Evolutionary conservation across 1,284 basidiomycete species (phyloP).

Genomic region (Cutaneotrichosporon sp.): DNA sequence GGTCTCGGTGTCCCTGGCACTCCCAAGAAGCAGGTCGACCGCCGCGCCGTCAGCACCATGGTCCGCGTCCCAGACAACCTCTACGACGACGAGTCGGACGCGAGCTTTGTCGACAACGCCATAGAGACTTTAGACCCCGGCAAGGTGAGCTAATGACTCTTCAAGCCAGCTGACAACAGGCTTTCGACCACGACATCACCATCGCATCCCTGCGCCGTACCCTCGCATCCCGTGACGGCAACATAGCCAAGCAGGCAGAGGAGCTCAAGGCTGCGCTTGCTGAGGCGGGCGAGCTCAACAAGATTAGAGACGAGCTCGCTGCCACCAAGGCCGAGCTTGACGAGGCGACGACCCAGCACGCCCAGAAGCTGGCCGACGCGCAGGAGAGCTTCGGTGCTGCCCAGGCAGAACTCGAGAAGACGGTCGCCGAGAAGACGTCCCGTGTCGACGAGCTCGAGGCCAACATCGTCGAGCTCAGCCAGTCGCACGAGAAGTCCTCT

Average conservation of each 20-base stretch:
- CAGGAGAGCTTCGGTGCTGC: slow-evolving; percentile 37
- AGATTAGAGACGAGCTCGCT: slow-evolving; percentile 17
- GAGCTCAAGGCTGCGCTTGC: slow-evolving; percentile 11
- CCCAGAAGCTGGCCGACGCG: slow-evolving; percentile 27
- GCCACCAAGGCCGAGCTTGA: slow-evolving; percentile 17
- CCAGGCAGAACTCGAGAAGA: slow-evolving; percentile 32
- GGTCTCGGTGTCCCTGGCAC: slow-evolving; percentile 29
- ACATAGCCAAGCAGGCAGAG: slow-evolving; percentile 26
- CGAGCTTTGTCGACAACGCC: background rate
- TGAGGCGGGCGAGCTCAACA: slow-evolving; percentile 18
- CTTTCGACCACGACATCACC: slow-evolving; percentile 37
- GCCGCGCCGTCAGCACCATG: slow-evolving; percentile 49
- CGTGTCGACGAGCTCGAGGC: slow-evolving; percentile 42
- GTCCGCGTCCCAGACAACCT: slow-evolving; percentile 34
- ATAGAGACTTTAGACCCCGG: slow-evolving; percentile 16
- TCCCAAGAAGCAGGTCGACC: slow-evolving; percentile 31
- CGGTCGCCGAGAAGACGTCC: slow-evolving; percentile 30
- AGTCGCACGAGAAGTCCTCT: slow-evolving; percentile 39
- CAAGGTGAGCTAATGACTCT: slow-evolving; percentile 14
- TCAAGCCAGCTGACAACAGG: slow-evolving; percentile 22
- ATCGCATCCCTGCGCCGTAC: slow-evolving; percentile 35
- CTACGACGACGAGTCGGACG: background rate
- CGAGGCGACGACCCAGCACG: slow-evolving; percentile 25
- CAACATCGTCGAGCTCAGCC: slow-evolving; percentile 39
- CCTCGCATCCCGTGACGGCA: slow-evolving; percentile 36